These are phyloP conservation scores for Penicillium pulvis DNA, from an alignment of 495 filamentous ascomycete species.

Conservation along the genomic window DNA sequence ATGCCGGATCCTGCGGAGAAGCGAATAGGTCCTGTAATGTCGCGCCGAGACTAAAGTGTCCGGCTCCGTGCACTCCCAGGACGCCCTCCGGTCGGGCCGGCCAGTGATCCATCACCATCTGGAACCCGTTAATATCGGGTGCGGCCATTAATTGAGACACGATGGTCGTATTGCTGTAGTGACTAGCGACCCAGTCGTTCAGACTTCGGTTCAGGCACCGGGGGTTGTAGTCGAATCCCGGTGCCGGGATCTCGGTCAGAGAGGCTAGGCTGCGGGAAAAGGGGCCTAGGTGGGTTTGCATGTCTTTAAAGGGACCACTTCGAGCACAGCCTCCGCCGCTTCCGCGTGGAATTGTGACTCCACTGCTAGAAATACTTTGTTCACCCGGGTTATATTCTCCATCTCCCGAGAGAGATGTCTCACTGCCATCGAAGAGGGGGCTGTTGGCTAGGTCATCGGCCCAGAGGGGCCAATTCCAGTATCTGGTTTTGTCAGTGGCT, in stretches of 20 bases:
- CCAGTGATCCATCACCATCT: constrained; percentile 30
- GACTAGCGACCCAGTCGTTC: constrained; percentile 29
- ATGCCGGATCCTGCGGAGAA: constrained; percentile 51
- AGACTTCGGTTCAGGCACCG: constrained; percentile 69
- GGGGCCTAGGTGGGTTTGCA: constrained; percentile 52
- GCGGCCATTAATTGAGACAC: constrained; percentile 18
- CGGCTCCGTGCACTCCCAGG: constrained; percentile 29
- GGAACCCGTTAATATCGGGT: constrained; percentile 23
- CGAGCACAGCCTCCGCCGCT: constrained; percentile 65
- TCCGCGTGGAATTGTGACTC: constrained; percentile 40
- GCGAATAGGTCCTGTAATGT: constrained; percentile 35
- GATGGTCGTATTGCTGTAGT: constrained; percentile 27
- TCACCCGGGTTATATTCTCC: constrained; percentile 43
- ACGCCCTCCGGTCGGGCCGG: constrained; percentile 14
- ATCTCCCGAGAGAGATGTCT: constrained; percentile 42
- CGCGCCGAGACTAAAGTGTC: constrained; percentile 30
- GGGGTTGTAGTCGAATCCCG: constrained; percentile 51
- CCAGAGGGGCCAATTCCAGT: neutral
- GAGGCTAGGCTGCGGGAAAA: constrained; percentile 30
- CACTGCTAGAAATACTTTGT: constrained; percentile 16
- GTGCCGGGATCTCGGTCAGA: constrained; percentile 24
- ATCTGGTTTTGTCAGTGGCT: neutral
- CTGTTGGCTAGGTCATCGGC: neutral
- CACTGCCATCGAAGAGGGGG: neutral
- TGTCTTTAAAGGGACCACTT: constrained; percentile 58